Evolutionary conservation across 139 green algal genomes (phyloP).

Genomic region (Haematococcus sp.): DNA sequence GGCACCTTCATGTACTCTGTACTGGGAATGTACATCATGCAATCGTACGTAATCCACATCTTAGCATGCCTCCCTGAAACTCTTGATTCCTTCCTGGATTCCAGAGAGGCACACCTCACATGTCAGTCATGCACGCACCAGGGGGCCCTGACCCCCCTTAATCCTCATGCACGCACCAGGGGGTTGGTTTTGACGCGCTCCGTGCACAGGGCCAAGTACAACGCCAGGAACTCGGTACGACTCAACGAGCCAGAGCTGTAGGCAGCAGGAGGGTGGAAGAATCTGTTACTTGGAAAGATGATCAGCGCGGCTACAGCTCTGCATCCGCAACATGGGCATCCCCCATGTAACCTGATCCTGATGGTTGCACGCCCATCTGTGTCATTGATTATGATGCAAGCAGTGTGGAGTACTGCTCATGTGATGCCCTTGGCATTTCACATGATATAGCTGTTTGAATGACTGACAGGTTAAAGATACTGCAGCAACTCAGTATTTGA

Average conservation of each 20-base stretch:
- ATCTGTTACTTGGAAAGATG: no score
- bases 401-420: constrained; percentile 14
- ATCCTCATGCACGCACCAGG: constrained; percentile 16
- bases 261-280: not conserved
- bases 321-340: not conserved
- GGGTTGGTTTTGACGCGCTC: constrained; percentile 24
- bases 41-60: no score
- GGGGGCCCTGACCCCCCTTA: no score
- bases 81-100: no score
- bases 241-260: constrained; percentile 7
- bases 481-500: no score
- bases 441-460: no score
- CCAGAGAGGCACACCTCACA: no score
- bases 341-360: not conserved
- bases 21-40: no score
- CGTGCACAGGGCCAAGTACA: constrained; percentile 21
- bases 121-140: no score
- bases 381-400: not conserved
- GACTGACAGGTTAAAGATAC: no score
- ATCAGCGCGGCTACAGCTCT: not conserved
- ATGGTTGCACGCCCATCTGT: not conserved
- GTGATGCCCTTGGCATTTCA: not conserved
- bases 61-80: no score
- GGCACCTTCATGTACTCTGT: no score
- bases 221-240: constrained; percentile 26